Conservation (phyloP, 108 stramenopile species). For the Cyclostephanos invisitatus region DNA sequence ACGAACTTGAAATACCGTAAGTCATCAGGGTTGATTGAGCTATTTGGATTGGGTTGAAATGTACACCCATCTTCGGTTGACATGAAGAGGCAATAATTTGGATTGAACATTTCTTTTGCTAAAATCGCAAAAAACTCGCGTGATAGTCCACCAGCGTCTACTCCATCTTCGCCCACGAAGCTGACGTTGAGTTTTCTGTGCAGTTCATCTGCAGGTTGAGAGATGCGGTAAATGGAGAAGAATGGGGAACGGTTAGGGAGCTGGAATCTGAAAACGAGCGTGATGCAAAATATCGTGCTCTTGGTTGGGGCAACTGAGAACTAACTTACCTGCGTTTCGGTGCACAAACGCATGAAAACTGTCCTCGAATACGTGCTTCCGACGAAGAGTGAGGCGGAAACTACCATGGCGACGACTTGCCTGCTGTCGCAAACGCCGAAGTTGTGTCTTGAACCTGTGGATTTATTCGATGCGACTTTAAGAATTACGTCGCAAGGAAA, state of each 20-base stretch:
- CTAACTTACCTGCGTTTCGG: too few relatives aligned
- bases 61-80: slow-evolving; percentile 96
- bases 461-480: too few relatives aligned
- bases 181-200: slow-evolving; percentile 91
- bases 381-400: slow-evolving; percentile 84
- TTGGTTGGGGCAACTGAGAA: too few relatives aligned
- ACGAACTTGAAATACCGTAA: slow-evolving; percentile 96
- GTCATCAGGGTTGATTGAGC: slow-evolving; percentile 93
- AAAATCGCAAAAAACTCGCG: slow-evolving; percentile 97
- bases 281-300: too few relatives aligned
- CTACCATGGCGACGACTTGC: slow-evolving; percentile 87
- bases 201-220: slow-evolving; percentile 98
- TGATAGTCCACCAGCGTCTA: slow-evolving; percentile 98
- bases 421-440: slow-evolving; percentile 82
- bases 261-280: too few relatives aligned
- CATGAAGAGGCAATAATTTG: slow-evolving; percentile 96
- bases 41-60: slow-evolving; percentile 97
- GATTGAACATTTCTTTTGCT: slow-evolving; percentile 98
- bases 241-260: too few relatives aligned
- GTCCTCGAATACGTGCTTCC: slow-evolving; percentile 94
- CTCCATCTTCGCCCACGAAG: slow-evolving; percentile 96
- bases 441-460: slow-evolving; percentile 84
- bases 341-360: slow-evolving; percentile 92
- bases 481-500: too few relatives aligned
- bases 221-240: too few relatives aligned